Evolutionary conservation across 1,284 basidiomycete genomes (phyloP).

Genomic region (Sanguinoderma infundibulare): DNA sequence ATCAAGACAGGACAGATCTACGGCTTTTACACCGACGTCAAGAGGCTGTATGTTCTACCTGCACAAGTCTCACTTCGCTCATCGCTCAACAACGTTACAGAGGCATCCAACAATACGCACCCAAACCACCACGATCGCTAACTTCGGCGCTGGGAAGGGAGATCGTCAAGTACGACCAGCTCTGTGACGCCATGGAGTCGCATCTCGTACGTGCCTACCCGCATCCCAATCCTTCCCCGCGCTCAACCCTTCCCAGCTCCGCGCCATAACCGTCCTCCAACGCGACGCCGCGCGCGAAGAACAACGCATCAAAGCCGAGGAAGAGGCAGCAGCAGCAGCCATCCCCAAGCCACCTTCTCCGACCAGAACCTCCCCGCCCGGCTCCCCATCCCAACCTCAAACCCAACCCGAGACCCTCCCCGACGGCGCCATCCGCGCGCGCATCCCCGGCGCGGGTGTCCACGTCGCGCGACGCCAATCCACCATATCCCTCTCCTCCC

Average conservation of each 20-base stretch:
- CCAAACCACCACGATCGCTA: constrained; percentile 66
- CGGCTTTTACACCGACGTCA: constrained; percentile 65
- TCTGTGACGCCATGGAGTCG: constrained; percentile 76
- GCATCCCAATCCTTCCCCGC: not conserved
- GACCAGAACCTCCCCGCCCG: constrained; percentile 16
- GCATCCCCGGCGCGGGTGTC: constrained; percentile 4
- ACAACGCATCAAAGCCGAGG: constrained; percentile 52
- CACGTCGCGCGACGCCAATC: constrained; percentile 58
- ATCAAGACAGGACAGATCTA: constrained; percentile 73
- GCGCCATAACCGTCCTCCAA: constrained; percentile 71
- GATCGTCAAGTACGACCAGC: constrained; percentile 75
- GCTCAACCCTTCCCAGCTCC: constrained; percentile 46
- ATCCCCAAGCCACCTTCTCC: constrained; percentile 29
- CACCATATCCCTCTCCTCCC: constrained; percentile 75
- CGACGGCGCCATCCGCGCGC: constrained; percentile 22
- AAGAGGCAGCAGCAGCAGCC: constrained; percentile 36
- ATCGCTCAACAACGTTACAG: not conserved
- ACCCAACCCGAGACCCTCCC: constrained; percentile 21
- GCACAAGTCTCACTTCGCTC: too few relatives aligned
- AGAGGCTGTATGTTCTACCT: constrained; percentile 51
- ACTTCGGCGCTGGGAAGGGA: constrained; percentile 69
- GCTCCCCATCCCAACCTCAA: constrained; percentile 22
- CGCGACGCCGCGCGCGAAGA: constrained; percentile 68
- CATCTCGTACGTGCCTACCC: constrained; percentile 54
- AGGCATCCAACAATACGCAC: constrained; percentile 49